Evolutionary conservation across 352 stramenopile species (phyloP).

Genomic region (Phytophthora hibernalis): DNA sequence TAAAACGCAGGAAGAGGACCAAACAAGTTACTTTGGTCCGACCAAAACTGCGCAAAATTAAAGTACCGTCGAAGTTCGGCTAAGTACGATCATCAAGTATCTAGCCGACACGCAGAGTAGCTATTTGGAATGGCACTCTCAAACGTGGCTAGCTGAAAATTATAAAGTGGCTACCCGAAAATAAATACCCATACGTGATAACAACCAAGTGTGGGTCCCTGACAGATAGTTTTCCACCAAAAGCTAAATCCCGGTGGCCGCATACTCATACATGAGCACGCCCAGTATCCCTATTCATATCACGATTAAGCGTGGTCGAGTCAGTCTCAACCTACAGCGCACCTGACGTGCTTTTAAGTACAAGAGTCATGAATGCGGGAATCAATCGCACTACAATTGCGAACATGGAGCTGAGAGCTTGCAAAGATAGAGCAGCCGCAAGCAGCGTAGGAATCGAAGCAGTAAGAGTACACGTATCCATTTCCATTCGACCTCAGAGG

Average conservation of each 20-base stretch:
- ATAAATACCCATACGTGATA: constrained; percentile 57
- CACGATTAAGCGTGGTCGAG: background rate
- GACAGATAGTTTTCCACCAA: constrained; percentile 60
- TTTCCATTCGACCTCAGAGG: constrained; percentile 44
- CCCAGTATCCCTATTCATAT: constrained; percentile 53
- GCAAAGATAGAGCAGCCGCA: constrained; percentile 58
- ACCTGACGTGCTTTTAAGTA: background rate
- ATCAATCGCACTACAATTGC: constrained; percentile 57
- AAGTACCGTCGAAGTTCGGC: too few relatives aligned
- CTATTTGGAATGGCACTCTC: too few relatives aligned
- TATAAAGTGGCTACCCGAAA: too few relatives aligned
- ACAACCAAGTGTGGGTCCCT: constrained; percentile 41
- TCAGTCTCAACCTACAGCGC: background rate
- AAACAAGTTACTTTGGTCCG: too few relatives aligned
- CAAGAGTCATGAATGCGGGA: constrained; percentile 58
- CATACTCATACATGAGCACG: constrained; percentile 72
- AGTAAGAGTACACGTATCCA: constrained; percentile 68
- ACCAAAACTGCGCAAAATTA: too few relatives aligned
- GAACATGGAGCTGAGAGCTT: constrained; percentile 62
- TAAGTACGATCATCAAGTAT: too few relatives aligned
- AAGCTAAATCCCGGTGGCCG: constrained; percentile 60
- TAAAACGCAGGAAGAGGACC: too few relatives aligned
- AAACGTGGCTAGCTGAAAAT: too few relatives aligned
- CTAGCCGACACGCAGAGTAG: too few relatives aligned
- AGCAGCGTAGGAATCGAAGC: constrained; percentile 61